Percentiles rank a stretch among this genome's conserved stretches.
Conservation (phyloP, 2,329 filamentous ascomycete genomes). For the Botrytis fabae region DNA sequence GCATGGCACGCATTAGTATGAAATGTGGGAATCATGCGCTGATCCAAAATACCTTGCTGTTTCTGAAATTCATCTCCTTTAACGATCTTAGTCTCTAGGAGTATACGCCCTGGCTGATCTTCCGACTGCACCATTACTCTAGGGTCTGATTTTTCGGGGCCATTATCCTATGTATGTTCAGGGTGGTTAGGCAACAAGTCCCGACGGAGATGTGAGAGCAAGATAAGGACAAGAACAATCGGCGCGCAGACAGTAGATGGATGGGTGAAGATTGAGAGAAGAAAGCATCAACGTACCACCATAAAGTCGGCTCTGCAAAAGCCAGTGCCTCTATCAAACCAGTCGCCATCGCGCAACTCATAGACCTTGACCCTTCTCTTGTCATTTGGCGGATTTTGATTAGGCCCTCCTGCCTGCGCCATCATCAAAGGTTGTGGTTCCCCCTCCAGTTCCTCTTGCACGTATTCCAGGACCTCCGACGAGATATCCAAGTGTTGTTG, state of each 20-base stretch:
- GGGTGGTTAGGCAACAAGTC: constrained; percentile 37
- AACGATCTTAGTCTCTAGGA: constrained; percentile 85
- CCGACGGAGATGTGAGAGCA: constrained; percentile 13
- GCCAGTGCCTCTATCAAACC: constrained; percentile 96
- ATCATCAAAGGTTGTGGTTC: constrained; percentile 66
- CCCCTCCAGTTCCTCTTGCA: constrained; percentile 52
- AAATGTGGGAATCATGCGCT: constrained; percentile 32
- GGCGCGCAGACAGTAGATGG: background rate
- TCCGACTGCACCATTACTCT: constrained; percentile 91
- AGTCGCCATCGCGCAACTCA: constrained; percentile 97
- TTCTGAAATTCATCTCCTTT: constrained; percentile 98
- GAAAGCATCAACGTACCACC: constrained; percentile 33
- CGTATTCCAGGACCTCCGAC: constrained; percentile 53
- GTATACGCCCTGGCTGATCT: constrained; percentile 78
- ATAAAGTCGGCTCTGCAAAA: constrained; percentile 72
- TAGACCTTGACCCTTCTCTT: constrained; percentile 94
- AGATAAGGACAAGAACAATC: background rate
- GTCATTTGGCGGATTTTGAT: constrained; percentile 51
- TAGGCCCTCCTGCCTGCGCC: constrained; percentile 66
- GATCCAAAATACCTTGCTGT: constrained; percentile 73
- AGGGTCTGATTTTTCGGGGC: constrained; percentile 71
- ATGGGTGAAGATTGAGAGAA: constrained; percentile 14
- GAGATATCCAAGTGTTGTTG: constrained; percentile 61
- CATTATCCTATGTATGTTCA: constrained; percentile 49
- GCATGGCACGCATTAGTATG: constrained; percentile 34